Conservation (phyloP, 305 asterid genomes). For the Euphrasia arctica region DNA sequence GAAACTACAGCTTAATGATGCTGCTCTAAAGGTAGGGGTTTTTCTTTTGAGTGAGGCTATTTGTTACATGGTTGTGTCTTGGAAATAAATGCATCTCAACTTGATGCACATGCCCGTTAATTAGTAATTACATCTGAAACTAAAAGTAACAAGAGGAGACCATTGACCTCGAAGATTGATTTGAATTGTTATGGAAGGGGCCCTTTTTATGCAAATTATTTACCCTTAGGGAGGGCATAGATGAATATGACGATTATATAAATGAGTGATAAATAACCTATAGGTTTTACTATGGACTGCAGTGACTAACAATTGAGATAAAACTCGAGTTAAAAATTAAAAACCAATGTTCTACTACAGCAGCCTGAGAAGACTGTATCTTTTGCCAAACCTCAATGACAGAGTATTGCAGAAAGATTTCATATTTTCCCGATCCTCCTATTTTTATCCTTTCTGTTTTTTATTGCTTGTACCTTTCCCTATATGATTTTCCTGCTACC, state of each 20-base stretch:
- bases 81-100: constrained; percentile 12
- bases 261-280: background rate
- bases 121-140: background rate
- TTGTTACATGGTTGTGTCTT: constrained; percentile 21
- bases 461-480: background rate
- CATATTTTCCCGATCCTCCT: background rate
- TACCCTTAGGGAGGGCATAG: constrained; percentile 3
- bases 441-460: background rate
- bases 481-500: constrained; percentile 3
- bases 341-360: background rate
- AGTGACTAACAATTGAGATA: background rate
- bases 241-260: background rate
- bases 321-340: background rate
- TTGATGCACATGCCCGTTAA: constrained; percentile 6
- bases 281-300: constrained; percentile 6
- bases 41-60: constrained; percentile 19
- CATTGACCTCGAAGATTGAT: background rate
- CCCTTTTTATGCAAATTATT: background rate
- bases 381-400: constrained; percentile 3
- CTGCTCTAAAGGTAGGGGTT: constrained; percentile 82
- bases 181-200: constrained; percentile 5
- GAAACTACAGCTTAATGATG: constrained; percentile 94
- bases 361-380: constrained; percentile 1
- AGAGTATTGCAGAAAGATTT: constrained; percentile 11
- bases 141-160: constrained; percentile 1